Evolutionary conservation across 495 filamentous ascomycete species (phyloP).

Genomic region (Physcia stellaris): DNA sequence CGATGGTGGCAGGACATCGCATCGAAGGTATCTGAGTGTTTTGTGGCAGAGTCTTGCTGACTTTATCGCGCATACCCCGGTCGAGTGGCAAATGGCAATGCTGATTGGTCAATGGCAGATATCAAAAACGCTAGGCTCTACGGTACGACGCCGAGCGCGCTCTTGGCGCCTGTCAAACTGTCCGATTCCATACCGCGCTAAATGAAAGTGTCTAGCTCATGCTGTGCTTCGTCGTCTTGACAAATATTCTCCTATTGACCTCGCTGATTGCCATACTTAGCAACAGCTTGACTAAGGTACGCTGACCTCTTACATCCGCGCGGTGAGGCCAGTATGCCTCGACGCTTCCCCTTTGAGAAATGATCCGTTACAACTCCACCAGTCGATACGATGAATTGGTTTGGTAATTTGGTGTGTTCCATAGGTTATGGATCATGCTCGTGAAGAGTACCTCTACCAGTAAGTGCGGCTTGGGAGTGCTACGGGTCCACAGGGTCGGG

Average conservation of each 20-base stretch:
- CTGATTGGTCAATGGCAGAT: conserved; percentile 16
- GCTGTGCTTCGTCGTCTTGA: conserved; percentile 71
- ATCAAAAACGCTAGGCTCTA: conserved; percentile 22
- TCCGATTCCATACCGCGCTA: background rate
- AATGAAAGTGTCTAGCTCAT: conserved; percentile 19
- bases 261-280: conserved; percentile 84
- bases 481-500: background rate
- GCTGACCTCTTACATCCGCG: conserved; percentile 16
- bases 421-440: conserved; percentile 45
- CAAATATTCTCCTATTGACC: conserved; percentile 82
- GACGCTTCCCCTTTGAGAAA: conserved; percentile 9
- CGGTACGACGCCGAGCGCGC: conserved; percentile 29
- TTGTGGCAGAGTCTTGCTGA: conserved; percentile 1
- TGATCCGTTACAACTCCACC: too few species aligned
- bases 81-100: conserved; percentile 15
- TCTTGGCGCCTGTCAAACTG: conserved; percentile 4
- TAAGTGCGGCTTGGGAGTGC: conserved; percentile 31
- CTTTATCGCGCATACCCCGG: background rate
- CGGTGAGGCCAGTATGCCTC: conserved; percentile 5
- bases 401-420: conserved; percentile 6
- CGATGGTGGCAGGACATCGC: conserved; percentile 35
- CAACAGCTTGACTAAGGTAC: conserved; percentile 75
- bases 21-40: conserved; percentile 27
- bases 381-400: conserved; percentile 19
- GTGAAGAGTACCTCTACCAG: conserved; percentile 78